These are phyloP conservation scores for Thermomyces lanuginosus DNA, from an alignment of 2,329 filamentous ascomycete species.

Conservation along the genomic window DNA sequence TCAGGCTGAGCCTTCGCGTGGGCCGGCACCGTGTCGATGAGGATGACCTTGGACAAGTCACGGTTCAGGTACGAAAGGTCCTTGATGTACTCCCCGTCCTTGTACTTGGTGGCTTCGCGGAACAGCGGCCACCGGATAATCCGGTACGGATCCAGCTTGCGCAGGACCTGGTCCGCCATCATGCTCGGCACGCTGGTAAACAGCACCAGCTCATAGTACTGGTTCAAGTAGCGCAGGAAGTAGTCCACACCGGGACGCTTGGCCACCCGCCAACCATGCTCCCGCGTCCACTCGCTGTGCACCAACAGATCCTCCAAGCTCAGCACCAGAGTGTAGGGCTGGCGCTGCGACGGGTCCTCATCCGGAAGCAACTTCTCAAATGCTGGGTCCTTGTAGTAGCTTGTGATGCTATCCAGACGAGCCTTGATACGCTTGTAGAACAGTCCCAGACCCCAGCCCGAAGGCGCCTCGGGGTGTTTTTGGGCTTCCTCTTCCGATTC, in stretches of 20 bases:
- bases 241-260: conserved; percentile 94
- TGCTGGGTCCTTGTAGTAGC: conserved; percentile 90
- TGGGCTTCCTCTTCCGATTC: conserved; percentile 55
- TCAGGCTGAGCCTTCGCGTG: conserved; percentile 87
- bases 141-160: conserved; percentile 87
- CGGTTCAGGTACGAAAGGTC: conserved; percentile 97
- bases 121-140: conserved; percentile 92
- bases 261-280: conserved; percentile 87
- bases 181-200: conserved; percentile 80
- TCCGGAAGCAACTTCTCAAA: conserved; percentile 79
- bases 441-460: conserved; percentile 56
- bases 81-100: conserved; percentile 87
- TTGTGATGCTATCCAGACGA: conserved; percentile 57
- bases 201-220: conserved; percentile 94
- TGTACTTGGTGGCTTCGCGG: conserved; percentile 91
- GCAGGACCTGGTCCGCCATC: conserved; percentile 71
- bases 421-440: conserved; percentile 72
- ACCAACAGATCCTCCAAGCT: conserved; percentile 87
- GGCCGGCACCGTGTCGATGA: conserved; percentile 70
- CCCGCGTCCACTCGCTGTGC: conserved; percentile 84
- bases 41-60: conserved; percentile 84
- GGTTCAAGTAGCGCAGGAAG: conserved; percentile 88
- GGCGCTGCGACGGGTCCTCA: conserved; percentile 56
- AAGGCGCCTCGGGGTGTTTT: conserved; percentile 54
- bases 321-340: conserved; percentile 82